These are phyloP conservation scores for Xylaria sp. DNA, from an alignment of 2,329 filamentous ascomycete species.

Conservation along the genomic window DNA sequence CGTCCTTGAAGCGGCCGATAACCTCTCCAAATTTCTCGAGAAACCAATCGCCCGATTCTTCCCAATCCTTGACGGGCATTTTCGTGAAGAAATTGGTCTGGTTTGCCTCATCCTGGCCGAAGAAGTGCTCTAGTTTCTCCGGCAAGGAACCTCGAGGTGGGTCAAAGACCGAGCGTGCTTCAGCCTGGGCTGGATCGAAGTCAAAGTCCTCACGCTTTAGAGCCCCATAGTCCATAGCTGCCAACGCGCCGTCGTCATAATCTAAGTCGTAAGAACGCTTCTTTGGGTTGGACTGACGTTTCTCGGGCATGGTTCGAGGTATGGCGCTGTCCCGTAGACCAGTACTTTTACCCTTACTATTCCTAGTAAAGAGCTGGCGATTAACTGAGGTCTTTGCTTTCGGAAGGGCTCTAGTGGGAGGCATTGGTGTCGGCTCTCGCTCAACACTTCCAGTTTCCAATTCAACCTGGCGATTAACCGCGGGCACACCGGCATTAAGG, in stretches of 20 bases:
- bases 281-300: slow-evolving; percentile 22
- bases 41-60: slow-evolving; percentile 56
- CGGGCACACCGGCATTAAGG: slow-evolving; percentile 29
- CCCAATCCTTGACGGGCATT: slow-evolving; percentile 54
- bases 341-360: slow-evolving; percentile 17
- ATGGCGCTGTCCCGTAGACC: slow-evolving; percentile 27
- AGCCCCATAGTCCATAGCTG: slow-evolving; percentile 48
- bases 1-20: slow-evolving; percentile 43
- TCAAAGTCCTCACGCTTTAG: slow-evolving; percentile 52
- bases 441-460: slow-evolving; percentile 26
- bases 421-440: slow-evolving; percentile 28
- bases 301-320: slow-evolving; percentile 25
- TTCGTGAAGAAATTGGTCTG: slow-evolving; percentile 47
- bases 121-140: slow-evolving; percentile 45
- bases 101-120: slow-evolving; percentile 37
- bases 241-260: slow-evolving; percentile 53
- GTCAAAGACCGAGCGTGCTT: slow-evolving; percentile 33
- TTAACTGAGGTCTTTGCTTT: slow-evolving; percentile 27
- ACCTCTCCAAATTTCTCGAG: slow-evolving; percentile 48
- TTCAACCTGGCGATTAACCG: slow-evolving; percentile 27
- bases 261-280: slow-evolving; percentile 38
- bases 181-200: slow-evolving; percentile 48
- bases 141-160: slow-evolving; percentile 39
- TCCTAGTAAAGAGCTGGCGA: slow-evolving; percentile 27
- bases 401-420: slow-evolving; percentile 17